A percentile compares a stretch with the other conserved stretches of the same genome.
phyloP scores from a whole-genome alignment of 805 yeast species.

The Sungouiella blattae region DNA sequence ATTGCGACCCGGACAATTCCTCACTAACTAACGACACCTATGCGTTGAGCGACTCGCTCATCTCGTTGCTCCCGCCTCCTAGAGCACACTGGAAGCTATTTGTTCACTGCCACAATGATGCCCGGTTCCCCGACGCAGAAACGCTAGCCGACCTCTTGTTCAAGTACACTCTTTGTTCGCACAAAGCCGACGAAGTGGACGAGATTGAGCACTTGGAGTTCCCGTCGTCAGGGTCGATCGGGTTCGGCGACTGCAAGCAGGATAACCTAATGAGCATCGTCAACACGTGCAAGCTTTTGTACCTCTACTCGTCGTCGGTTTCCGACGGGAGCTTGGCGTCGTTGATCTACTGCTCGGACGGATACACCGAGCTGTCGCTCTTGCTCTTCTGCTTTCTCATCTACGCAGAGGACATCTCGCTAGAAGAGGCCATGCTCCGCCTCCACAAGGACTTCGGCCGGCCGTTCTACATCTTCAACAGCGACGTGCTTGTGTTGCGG shows the following conservation, averaged over 20 bases:
- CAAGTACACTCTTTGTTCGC: conserved; percentile 28
- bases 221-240: conserved; percentile 83
- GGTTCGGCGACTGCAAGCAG: conserved; percentile 65
- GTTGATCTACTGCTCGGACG: conserved; percentile 79
- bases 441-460: conserved; percentile 64
- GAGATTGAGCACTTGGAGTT: conserved; percentile 45
- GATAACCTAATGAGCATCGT: conserved; percentile 62
- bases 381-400: conserved; percentile 67
- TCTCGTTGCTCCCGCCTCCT: conserved; percentile 39
- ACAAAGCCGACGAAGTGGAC: conserved; percentile 17
- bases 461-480: conserved; percentile 79
- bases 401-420: conserved; percentile 55
- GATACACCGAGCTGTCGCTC: conserved; percentile 88
- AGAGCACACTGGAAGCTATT: conserved; percentile 52
- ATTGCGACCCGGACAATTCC: conserved; percentile 15
- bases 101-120: conserved; percentile 58
- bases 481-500: conserved; percentile 64
- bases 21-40: conserved; percentile 6
- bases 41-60: conserved; percentile 3
- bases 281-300: conserved; percentile 66
- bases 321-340: conserved; percentile 38
- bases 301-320: conserved; percentile 30
- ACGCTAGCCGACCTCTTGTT: conserved; percentile 34
- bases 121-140: conserved; percentile 46
- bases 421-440: conserved; percentile 64